These are phyloP conservation scores for Paecilomyces variotii DNA, from an alignment of 2,329 filamentous ascomycete genomes.

Conservation along the genomic window DNA sequence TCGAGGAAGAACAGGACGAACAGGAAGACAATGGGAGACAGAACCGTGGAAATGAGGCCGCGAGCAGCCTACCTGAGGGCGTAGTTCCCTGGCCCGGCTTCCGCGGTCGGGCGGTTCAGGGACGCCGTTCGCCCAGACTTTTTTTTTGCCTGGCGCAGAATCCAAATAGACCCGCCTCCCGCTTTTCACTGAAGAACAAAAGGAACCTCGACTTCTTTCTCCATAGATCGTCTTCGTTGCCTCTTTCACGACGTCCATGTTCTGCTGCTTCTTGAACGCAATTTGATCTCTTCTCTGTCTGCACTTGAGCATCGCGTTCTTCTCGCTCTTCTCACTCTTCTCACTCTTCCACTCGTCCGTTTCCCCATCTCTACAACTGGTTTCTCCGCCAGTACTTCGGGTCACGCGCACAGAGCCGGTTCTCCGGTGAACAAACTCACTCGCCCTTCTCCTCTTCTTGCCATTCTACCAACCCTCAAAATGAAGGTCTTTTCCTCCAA, in stretches of 20 bases:
- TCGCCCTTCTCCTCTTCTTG: neutral
- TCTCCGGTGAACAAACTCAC: neutral
- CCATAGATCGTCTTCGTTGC: neutral
- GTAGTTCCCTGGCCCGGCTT: neutral
- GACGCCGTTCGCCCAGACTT: neutral
- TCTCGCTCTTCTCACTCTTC: neutral
- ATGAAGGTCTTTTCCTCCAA: conserved; percentile 96
- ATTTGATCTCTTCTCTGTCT: neutral
- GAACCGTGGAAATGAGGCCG: neutral
- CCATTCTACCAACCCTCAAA: conserved; percentile 12
- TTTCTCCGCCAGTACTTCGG: neutral
- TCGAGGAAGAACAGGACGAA: neutral
- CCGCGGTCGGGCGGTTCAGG: neutral
- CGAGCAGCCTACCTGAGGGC: neutral
- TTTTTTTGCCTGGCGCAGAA: neutral
- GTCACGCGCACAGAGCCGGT: neutral
- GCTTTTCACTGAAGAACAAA: neutral
- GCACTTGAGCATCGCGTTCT: neutral
- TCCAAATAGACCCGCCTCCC: neutral
- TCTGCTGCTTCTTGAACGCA: neutral
- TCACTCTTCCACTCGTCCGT: neutral
- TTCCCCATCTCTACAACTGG: neutral
- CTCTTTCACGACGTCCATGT: neutral
- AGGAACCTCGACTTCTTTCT: neutral
- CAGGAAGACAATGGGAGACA: neutral